phyloP scores from a whole-genome alignment of 306 rosid species.

The Lathyrus oleraceus region DNA sequence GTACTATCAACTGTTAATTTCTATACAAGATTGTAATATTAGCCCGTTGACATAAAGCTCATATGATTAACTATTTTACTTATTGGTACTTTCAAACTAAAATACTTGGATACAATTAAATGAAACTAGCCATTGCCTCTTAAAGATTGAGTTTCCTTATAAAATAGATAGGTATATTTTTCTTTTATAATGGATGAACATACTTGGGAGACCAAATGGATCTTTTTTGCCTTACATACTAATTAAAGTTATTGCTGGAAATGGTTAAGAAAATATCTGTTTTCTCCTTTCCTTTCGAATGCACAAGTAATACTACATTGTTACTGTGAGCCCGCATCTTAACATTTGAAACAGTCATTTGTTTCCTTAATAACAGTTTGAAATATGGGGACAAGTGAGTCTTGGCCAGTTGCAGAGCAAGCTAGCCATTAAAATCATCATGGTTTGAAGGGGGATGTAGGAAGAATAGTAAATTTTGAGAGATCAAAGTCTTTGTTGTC shows the following conservation, averaged over 20 bases:
- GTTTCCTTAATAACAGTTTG: no score
- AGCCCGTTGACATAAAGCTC: not conserved
- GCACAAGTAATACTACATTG: not conserved
- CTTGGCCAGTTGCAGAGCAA: no score
- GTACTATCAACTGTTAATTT: constrained; percentile 3
- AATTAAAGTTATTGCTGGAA: not conserved
- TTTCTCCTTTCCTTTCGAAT: not conserved
- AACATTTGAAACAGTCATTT: no score
- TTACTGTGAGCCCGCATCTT: no score
- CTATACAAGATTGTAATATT: not conserved
- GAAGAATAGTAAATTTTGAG: no score
- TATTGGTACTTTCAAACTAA: not conserved
- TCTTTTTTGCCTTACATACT: not conserved
- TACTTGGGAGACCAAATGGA: not conserved
- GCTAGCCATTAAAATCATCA: no score
- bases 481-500: not conserved
- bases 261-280: not conserved
- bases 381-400: no score
- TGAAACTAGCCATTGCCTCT: not conserved
- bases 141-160: not conserved
- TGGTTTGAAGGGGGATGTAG: no score
- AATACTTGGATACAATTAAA: not conserved
- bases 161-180: not conserved
- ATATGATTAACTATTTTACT: not conserved
- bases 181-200: not conserved